Percentiles rank a stretch among this genome's conserved stretches.
Conservation (phyloP, 2,329 filamentous ascomycete genomes). For the Colletotrichum spaethianum region DNA sequence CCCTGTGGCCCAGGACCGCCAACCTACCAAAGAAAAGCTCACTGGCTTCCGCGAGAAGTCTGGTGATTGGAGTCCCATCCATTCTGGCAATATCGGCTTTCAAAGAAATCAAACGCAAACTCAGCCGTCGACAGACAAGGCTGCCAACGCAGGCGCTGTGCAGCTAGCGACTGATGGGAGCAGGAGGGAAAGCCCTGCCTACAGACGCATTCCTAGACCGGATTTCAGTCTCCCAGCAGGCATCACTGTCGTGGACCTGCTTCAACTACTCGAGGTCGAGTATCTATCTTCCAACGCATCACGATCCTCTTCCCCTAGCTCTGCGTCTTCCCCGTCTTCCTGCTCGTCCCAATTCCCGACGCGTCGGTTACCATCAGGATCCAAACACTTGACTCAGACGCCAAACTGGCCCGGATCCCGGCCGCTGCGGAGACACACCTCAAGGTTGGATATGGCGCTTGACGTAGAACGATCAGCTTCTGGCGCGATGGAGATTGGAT, state of each 20-base stretch:
- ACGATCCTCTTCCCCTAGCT: not conserved
- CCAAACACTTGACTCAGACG: not conserved
- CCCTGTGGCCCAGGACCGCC: not conserved
- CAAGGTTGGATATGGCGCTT: slow-evolving; percentile 31
- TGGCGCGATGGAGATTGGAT: slow-evolving; percentile 26
- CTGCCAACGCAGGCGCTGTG: not conserved
- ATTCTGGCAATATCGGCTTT: not conserved
- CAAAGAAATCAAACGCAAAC: not conserved
- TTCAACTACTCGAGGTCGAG: slow-evolving; percentile 34
- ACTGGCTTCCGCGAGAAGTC: not conserved
- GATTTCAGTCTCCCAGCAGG: slow-evolving; percentile 31
- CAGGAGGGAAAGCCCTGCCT: slow-evolving; percentile 18
- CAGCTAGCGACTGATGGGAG: not conserved
- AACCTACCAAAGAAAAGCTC: not conserved
- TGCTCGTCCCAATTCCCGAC: not conserved
- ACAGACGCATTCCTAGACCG: slow-evolving; percentile 32
- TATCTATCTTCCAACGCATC: slow-evolving; percentile 13
- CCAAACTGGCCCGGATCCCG: slow-evolving; percentile 16
- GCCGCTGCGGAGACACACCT: slow-evolving; percentile 23
- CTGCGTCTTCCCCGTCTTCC: slow-evolving; percentile 8
- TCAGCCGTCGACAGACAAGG: not conserved
- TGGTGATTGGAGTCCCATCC: not conserved
- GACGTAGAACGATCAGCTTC: slow-evolving; percentile 33
- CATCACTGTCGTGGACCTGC: slow-evolving; percentile 34
- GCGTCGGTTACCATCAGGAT: not conserved